Evolutionary conservation across 352 stramenopile genomes (phyloP), one percentile per base, ranked within the genome.

Genomic region (Globisporangium recalcitrans): DNA sequence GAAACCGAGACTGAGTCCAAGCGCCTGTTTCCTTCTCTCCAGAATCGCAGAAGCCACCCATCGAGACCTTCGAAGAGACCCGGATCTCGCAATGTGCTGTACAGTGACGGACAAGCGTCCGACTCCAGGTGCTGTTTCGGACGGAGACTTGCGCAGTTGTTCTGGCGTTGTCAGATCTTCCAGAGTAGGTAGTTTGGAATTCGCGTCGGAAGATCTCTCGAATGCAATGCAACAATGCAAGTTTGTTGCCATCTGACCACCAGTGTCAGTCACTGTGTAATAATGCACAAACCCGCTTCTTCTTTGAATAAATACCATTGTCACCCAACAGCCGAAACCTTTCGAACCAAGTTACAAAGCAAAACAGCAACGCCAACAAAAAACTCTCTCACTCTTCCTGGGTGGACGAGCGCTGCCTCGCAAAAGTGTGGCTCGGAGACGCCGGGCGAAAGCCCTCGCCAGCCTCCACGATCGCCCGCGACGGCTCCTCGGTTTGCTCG

Each of bases 51-150:
- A 22, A n/a, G 16, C 19, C 2, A 5, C 40, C 16, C 40, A 22
- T n/a, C 9, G 40, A 19, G 40, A 47, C 1, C 4, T 47, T 16
- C 2, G 16, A 22, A 60, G 76, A 42, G 65, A 54, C 8, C 0
- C 49, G 48, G 19, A 72, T 38, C 21, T 71, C 65, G 40, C 77
- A 86, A 21, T 63, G 59, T 0, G 70, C 63, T 4, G 80, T 59
- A 27, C 76, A 85, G 26, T n/a, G n/a, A n/a, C n/a, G n/a, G n/a
- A n/a, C n/a, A n/a, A n/a, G n/a, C n/a, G n/a, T n/a, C n/a, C n/a
- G n/a, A n/a, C n/a, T n/a, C n/a, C n/a, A n/a, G n/a, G n/a, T n/a
- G n/a, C n/a, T n/a, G n/a, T n/a, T n/a, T n/a, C n/a, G n/a, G n/a
- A n/a, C n/a, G n/a, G n/a, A n/a, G n/a, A n/a, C n/a, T n/a, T n/a